These are phyloP conservation scores for Phytopythium vexans DNA, from an alignment of 352 stramenopile genomes.

Conservation along the genomic window DNA sequence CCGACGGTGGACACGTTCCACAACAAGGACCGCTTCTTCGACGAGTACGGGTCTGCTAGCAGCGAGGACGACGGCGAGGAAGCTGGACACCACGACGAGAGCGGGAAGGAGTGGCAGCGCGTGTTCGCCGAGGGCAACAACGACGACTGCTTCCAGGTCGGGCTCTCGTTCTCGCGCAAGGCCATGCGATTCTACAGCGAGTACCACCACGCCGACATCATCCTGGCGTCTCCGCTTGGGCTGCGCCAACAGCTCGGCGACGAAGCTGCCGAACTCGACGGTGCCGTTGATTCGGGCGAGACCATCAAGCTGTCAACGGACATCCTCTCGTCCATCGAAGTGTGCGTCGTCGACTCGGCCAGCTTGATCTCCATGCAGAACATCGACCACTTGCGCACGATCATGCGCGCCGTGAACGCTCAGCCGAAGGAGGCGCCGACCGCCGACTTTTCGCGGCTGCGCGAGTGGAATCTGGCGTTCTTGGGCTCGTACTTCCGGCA, in stretches of 20 bases:
- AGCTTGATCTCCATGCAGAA: constrained; percentile 83
- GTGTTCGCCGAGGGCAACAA: constrained; percentile 75
- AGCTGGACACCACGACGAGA: constrained; percentile 10
- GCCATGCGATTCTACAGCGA: constrained; percentile 75
- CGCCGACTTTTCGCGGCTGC: constrained; percentile 70
- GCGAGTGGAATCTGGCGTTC: constrained; percentile 74
- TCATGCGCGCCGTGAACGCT: constrained; percentile 60
- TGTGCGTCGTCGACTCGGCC: constrained; percentile 78
- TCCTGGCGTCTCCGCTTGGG: constrained; percentile 66
- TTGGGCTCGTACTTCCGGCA: constrained; percentile 68
- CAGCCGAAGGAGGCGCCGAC: constrained; percentile 65
- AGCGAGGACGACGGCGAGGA: constrained; percentile 11
- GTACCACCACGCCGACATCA: constrained; percentile 72
- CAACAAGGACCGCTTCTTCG: constrained; percentile 75
- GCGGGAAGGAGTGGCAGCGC: constrained; percentile 62
- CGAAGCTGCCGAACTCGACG: constrained; percentile 46
- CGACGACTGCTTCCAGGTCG: constrained; percentile 80
- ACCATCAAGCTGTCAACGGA: constrained; percentile 56
- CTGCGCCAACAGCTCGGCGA: constrained; percentile 73
- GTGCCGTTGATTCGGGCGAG: constrained; percentile 9
- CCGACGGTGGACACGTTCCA: constrained; percentile 52
- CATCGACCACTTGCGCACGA: constrained; percentile 64
- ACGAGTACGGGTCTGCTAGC: constrained; percentile 43
- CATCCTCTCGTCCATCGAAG: constrained; percentile 73
- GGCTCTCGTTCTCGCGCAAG: constrained; percentile 64